phyloP scores from a whole-genome alignment of 164 flowering plant genomes.

The Protea cynaroides region DNA sequence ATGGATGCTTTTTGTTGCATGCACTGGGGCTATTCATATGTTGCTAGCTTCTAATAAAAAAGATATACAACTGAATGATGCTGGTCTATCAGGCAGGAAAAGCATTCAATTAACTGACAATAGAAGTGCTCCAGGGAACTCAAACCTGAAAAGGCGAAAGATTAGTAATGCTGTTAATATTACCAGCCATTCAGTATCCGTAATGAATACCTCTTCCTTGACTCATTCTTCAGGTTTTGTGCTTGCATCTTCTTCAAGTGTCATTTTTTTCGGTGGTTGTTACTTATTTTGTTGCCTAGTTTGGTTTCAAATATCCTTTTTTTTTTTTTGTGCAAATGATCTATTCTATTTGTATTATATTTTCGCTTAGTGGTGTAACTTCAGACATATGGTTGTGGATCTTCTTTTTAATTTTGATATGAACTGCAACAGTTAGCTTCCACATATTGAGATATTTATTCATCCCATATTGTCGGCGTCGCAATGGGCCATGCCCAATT shows the following conservation, averaged over 20 bases:
- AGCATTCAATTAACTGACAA: constrained; percentile 9
- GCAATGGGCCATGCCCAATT: too few species aligned
- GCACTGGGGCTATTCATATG: constrained; percentile 47
- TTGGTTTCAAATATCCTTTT: background rate
- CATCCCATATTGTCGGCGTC: too few species aligned
- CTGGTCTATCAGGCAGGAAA: constrained; percentile 16
- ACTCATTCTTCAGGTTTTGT: constrained; percentile 33
- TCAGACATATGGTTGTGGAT: too few species aligned
- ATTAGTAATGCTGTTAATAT: constrained; percentile 6
- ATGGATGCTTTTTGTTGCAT: constrained; percentile 84
- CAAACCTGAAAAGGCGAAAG: constrained; percentile 54
- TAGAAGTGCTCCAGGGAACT: constrained; percentile 8
- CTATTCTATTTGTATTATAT: too few species aligned
- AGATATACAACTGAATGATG: constrained; percentile 19
- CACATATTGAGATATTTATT: too few species aligned
- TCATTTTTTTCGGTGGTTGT: background rate
- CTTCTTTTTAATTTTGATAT: too few species aligned
- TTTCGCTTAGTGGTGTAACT: too few species aligned
- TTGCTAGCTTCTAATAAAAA: constrained; percentile 19
- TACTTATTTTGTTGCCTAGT: background rate
- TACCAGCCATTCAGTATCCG: background rate
- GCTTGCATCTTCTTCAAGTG: constrained; percentile 5
- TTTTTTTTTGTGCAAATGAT: background rate
- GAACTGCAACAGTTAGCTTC: too few species aligned
- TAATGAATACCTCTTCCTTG: constrained; percentile 14